Base-by-base conservation (phyloP, 2,329 filamentous ascomycete species). In the Paracorniculantispora psalliotae region DNA sequence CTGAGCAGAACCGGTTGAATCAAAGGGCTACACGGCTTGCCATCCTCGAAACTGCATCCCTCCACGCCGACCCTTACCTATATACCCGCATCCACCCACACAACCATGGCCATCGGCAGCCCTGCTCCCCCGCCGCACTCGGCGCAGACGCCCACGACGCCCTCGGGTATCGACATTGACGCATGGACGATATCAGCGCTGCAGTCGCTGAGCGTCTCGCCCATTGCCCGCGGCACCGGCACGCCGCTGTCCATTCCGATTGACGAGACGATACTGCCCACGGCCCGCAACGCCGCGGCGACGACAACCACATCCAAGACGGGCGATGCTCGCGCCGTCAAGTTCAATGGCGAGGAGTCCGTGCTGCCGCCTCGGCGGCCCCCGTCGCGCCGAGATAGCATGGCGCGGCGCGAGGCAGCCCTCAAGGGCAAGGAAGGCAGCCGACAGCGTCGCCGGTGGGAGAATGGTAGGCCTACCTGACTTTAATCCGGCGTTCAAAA, bases 361-460 rank as follows among this genome's bases (percentile, higher is more conserved):
- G 12, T 67, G 10, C 21, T 28, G 48, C 47, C 53, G 17, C 77
- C 72, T 62, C 77, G 71, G 62, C 78, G 75, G 58, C 81, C 75
- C 57, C 77, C 69, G 0, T 79, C 79, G 19, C 72, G 75, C 33
- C 72, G 79, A 70, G 89, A 85, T 62, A 83, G 80, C 65, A 72
- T 79, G 71, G 74, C 75, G 58, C 76, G 83, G 54, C 86, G 92
- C 19, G 91, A 96, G 64, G 84, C 86, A 2, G 70, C 96, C 55
- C 79, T 94, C 33, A 96, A 92, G 76, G 93, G 93, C 59, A 96
- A 96, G 66, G 92, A 97, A 73, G 93, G 93, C 35, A 93, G 86
- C 67, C 84, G 93, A 37, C 87, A 93, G 67, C 82, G 93, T 52
- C 87, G 93, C 67, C 83, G 93, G 59, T 97, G 92, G 92, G 94